Conservation (phyloP, 2,329 filamentous ascomycete genomes). For the Fusarium keratoplasticum region DNA sequence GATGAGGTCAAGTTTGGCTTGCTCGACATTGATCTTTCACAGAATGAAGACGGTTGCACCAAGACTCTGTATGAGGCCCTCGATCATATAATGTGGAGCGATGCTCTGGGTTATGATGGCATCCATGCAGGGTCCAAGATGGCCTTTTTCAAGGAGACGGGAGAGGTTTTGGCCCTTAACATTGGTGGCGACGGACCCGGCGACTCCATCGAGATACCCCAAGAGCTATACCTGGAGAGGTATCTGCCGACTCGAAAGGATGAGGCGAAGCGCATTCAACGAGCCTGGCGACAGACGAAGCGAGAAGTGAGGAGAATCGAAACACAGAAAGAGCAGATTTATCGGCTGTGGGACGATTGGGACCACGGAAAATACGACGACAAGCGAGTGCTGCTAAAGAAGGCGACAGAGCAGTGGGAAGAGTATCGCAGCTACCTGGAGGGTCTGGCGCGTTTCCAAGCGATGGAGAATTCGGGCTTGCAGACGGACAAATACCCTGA, state of each 20-base stretch:
- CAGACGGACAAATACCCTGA: conserved; percentile 54
- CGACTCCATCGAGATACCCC: conserved; percentile 62
- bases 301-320: conserved; percentile 39
- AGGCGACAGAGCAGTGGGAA: conserved; percentile 48
- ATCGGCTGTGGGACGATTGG: conserved; percentile 46
- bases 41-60: conserved; percentile 52
- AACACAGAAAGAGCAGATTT: conserved; percentile 41
- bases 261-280: conserved; percentile 59
- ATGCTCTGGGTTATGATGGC: conserved; percentile 53
- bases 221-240: conserved; percentile 65
- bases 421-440: conserved; percentile 51
- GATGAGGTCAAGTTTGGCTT: conserved; percentile 55
- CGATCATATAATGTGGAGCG: conserved; percentile 62
- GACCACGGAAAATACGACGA: conserved; percentile 38
- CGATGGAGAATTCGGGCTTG: conserved; percentile 53
- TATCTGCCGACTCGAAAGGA: conserved; percentile 60
- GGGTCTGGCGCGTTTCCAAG: conserved; percentile 49
- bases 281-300: conserved; percentile 50
- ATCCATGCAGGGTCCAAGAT: conserved; percentile 53
- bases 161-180: conserved; percentile 63
- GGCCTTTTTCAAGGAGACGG: conserved; percentile 58
- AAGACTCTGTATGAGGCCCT: conserved; percentile 61
- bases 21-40: conserved; percentile 54
- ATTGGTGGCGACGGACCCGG: conserved; percentile 56
- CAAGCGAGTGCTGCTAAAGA: conserved; percentile 48